phyloP scores from a whole-genome alignment of 2,329 filamentous ascomycete genomes.

The Fusarium nanum region DNA sequence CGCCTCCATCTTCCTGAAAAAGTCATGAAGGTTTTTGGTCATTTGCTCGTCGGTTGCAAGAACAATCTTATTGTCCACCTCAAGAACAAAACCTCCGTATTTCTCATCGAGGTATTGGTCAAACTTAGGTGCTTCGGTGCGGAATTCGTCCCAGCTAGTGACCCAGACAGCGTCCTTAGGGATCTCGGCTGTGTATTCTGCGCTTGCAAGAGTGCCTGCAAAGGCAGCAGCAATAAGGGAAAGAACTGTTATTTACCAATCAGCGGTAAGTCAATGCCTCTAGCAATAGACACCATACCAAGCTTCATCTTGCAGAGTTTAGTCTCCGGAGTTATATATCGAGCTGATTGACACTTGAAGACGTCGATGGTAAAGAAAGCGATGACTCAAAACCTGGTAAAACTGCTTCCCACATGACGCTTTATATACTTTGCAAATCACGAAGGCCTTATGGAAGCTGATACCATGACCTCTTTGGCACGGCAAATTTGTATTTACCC shows the following conservation, averaged over 20 bases:
- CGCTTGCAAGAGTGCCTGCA: background rate
- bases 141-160: background rate
- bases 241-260: background rate
- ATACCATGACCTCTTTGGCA: background rate
- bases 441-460: background rate
- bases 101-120: background rate
- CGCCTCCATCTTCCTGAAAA: background rate
- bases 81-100: background rate
- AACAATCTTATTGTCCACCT: background rate
- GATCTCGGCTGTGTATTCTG: background rate
- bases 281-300: no score
- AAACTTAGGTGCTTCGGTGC: background rate
- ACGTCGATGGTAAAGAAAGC: no score
- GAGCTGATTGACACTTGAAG: no score
- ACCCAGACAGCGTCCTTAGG: background rate
- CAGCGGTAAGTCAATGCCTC: no score
- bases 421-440: background rate
- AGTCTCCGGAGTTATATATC: no score
- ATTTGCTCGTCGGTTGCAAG: background rate
- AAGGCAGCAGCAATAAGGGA: background rate
- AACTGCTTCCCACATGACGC: no score
- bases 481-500: no score
- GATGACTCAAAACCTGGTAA: no score
- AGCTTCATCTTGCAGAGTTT: background rate
- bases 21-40: background rate